Percentiles rank a stretch among this genome's conserved stretches.
These are phyloP conservation scores for Vigna unguiculata DNA, from an alignment of 306 rosid species.

Conservation along the genomic window DNA sequence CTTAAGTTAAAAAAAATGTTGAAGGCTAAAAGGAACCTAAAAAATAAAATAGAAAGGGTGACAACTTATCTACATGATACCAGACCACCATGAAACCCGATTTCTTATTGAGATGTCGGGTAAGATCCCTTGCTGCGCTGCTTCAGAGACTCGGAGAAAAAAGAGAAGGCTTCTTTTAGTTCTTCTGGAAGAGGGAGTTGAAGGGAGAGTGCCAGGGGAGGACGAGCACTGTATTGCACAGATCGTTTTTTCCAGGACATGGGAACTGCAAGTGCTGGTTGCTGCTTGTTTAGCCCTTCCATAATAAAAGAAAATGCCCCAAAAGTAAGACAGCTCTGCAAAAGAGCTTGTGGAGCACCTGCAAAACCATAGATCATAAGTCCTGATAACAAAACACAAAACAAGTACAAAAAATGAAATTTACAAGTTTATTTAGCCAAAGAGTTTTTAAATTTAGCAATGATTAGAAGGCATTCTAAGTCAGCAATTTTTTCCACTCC, in stretches of 20 bases:
- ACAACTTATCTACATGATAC: constrained; percentile 48
- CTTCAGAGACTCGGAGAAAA: constrained; percentile 71
- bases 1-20: constrained; percentile 30
- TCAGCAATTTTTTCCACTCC: not conserved
- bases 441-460: constrained; percentile 23
- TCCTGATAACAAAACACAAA: constrained; percentile 9
- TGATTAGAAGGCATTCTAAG: not conserved
- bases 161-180: constrained; percentile 76
- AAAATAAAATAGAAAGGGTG: not conserved
- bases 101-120: constrained; percentile 52
- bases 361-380: constrained; percentile 39
- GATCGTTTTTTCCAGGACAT: constrained; percentile 57
- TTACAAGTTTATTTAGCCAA: constrained; percentile 22
- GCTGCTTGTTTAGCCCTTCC: constrained; percentile 93
- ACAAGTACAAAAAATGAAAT: constrained; percentile 25
- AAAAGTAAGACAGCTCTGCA: constrained; percentile 92
- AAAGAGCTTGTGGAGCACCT: constrained; percentile 97
- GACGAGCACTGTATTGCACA: constrained; percentile 40
- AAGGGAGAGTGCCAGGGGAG: constrained; percentile 67
- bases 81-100: constrained; percentile 29
- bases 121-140: constrained; percentile 55
- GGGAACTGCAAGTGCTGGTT: constrained; percentile 92
- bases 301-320: constrained; percentile 91
- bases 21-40: constrained; percentile 34
- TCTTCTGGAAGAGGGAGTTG: constrained; percentile 83